phyloP scores from a whole-genome alignment of 129 eudicot genomes.

The Dittrichia graveolens region DNA sequence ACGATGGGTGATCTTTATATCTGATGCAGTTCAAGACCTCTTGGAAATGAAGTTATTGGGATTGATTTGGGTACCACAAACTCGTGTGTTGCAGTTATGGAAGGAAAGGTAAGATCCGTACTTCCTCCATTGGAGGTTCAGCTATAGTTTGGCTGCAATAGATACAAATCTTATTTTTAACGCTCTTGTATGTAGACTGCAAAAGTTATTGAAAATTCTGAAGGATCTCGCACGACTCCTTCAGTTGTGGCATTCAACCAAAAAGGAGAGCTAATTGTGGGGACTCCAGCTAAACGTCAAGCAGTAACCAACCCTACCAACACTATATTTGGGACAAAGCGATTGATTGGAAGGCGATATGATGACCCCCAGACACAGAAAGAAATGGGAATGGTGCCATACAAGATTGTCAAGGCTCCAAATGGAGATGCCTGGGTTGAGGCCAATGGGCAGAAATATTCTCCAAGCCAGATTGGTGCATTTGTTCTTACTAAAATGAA shows the following conservation, averaged over 20 bases:
- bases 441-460: constrained; percentile 88
- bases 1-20: background rate
- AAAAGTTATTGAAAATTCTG: constrained; percentile 88
- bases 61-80: constrained; percentile 98
- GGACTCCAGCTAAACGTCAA: constrained; percentile 96
- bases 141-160: background rate
- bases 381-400: constrained; percentile 95
- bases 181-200: constrained; percentile 51
- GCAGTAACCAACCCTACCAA: constrained; percentile 95
- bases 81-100: constrained; percentile 97
- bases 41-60: constrained; percentile 91
- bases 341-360: constrained; percentile 84
- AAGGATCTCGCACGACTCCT: constrained; percentile 94
- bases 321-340: constrained; percentile 83
- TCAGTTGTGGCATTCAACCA: constrained; percentile 90
- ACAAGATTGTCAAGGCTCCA: constrained; percentile 79
- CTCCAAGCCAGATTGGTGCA: constrained; percentile 95
- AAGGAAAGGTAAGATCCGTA: constrained; percentile 65
- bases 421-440: constrained; percentile 99
- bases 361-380: constrained; percentile 86
- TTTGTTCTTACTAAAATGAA: constrained; percentile 91
- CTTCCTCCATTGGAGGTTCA: background rate
- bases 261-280: constrained; percentile 88
- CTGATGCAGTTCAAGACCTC: constrained; percentile 64
- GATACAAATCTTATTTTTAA: background rate